Evolutionary conservation across 1,139 yeast species (phyloP), one percentile per base, ranked within the genome.

Genomic region (Taphrina flavorubra): DNA sequence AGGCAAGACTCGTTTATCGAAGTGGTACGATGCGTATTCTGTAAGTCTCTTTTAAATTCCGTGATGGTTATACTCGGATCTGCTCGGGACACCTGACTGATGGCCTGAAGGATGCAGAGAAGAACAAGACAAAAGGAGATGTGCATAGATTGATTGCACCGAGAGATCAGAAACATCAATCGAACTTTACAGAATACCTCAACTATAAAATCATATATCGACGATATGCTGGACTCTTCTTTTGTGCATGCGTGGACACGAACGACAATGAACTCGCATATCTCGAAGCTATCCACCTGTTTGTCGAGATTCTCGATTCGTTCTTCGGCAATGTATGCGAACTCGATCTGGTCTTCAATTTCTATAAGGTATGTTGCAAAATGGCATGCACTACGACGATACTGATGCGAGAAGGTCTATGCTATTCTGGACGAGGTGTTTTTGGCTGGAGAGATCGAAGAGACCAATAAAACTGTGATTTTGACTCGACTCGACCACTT

Each of bases 311-410:
- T 11, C 80, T 94, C 71, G 99, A 94, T 77, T 83, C 87, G 6
- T 91, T 89, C 77, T 94, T 94, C 75, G 85, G 85, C 65, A 92
- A 88, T 75, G 99, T 94, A n/a, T 92, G 98, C 79, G 99, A 94
- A 79, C 82, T 94, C 74, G 99, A 94, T 77, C 83, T 90, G 70
- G 92, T 90, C 31, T 90, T 89, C 79, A 89, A 89, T 77, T 90
- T 90, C 77, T 86, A 87, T 79, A 88, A 87, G 76, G 74, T 71
- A 49, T 51, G 47, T 14, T 25, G 31, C 2, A 39, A 34, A 13
- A 7, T 16, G 6, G 1, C 8, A 16, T 11, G 13, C 11, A 14
- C 34, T 7, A 14, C 7, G 42, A 39, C 18, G n/a, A n/a, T 7
- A 25, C 40, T 44, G 14, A 34, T 37, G 34, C 34, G 11, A 6